A percentile compares a stretch with the other conserved stretches of the same genome.
These are phyloP conservation scores for Myxozyma geophila DNA, from an alignment of 805 yeast genomes.

Conservation along the genomic window DNA sequence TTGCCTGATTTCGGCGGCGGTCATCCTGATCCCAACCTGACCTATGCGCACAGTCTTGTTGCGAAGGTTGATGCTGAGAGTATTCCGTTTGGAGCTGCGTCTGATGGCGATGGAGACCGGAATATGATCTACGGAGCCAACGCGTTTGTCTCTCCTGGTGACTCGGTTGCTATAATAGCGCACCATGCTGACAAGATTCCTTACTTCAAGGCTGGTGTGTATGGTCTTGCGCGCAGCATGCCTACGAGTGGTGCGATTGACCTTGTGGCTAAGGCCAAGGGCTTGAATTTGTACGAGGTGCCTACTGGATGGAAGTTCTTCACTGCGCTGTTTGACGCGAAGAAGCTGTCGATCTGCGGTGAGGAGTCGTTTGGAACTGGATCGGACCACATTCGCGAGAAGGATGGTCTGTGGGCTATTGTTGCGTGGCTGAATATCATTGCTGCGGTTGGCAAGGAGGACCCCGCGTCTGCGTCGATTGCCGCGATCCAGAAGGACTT, in stretches of 20 bases:
- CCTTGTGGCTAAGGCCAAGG: constrained; percentile 79
- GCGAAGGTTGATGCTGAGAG: constrained; percentile 78
- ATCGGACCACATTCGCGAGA: constrained; percentile 94
- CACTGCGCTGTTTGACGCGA: constrained; percentile 92
- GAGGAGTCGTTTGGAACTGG: constrained; percentile 99
- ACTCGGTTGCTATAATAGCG: constrained; percentile 95
- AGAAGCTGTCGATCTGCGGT: constrained; percentile 93
- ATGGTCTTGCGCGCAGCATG: constrained; percentile 96
- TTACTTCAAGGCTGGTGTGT: constrained; percentile 85
- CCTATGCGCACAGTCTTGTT: constrained; percentile 88
- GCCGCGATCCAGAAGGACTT: constrained; percentile 78
- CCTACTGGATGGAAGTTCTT: constrained; percentile 98
- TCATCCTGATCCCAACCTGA: constrained; percentile 97
- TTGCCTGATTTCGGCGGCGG: constrained; percentile 93
- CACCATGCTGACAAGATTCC: constrained; percentile 85
- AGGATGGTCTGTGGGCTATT: constrained; percentile 97
- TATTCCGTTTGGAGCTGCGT: constrained; percentile 95
- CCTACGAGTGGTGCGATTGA: constrained; percentile 96
- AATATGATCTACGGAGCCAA: constrained; percentile 97
- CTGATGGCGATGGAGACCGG: constrained; percentile 99
- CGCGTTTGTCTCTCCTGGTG: constrained; percentile 97
- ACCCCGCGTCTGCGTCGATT: constrained; percentile 71
- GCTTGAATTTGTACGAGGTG: constrained; percentile 82
- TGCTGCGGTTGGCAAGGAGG: constrained; percentile 71
- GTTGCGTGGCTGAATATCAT: constrained; percentile 95